These are phyloP conservation scores for Ananas comosus DNA, from an alignment of 176 grass and related monocot genomes.

Conservation along the genomic window DNA sequence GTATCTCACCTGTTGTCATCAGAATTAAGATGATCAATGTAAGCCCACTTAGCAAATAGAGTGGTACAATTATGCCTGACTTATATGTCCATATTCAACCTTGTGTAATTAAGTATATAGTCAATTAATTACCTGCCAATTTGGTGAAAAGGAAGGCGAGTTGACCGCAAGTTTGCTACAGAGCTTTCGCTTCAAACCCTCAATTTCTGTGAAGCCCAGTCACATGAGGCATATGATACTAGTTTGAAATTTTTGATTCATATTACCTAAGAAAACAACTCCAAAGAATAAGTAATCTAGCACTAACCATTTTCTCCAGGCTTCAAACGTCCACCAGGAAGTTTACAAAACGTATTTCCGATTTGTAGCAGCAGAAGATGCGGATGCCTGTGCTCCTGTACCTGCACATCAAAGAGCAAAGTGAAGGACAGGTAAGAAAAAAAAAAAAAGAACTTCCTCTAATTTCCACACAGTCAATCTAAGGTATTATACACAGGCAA, in stretches of 20 bases:
- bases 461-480: too few relatives aligned
- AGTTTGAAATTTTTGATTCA: neutral
- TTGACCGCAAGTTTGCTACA: conserved; percentile 89
- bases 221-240: neutral
- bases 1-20: too few relatives aligned
- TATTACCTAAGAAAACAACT: neutral
- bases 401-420: conserved; percentile 23
- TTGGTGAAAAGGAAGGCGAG: conserved; percentile 78
- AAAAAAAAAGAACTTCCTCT: too few relatives aligned
- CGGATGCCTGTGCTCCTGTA: conserved; percentile 96
- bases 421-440: too few relatives aligned
- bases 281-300: neutral
- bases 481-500: too few relatives aligned
- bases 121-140: conserved; percentile 64
- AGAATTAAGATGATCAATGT: too few relatives aligned
- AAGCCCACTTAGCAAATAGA: too few relatives aligned
- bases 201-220: conserved; percentile 56
- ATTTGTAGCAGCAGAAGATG: conserved; percentile 94
- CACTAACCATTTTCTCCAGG: conserved; percentile 86
- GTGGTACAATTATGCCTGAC: too few relatives aligned
- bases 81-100: too few relatives aligned
- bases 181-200: conserved; percentile 87
- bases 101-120: neutral
- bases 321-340: conserved; percentile 93
- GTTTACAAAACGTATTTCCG: conserved; percentile 98